Evolutionary conservation across 495 filamentous ascomycete genomes (phyloP), one percentile per base, ranked within the genome.

Genomic region (Penicillium samsonianum): DNA sequence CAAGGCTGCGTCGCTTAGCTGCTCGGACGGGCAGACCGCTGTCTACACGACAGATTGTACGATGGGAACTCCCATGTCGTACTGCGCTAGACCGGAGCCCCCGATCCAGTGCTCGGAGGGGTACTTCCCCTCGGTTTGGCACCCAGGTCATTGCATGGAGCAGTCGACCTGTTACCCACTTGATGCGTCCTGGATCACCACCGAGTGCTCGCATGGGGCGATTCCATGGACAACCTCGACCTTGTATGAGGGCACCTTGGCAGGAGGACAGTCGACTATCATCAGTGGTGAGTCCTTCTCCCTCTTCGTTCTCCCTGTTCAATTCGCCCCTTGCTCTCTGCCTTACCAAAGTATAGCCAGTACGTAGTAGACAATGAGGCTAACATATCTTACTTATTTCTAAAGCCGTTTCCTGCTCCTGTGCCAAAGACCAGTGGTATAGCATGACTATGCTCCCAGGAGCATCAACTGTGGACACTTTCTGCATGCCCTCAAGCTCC

Each of bases 1-100:
- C 8, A 47, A 46, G 33, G 12, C 43, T n/a, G 44, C 50, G 16
- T 31, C 47, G 5, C 62, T 71, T 3, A 50, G 30, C 14, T 71
- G 68, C 50, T 28, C 55, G 2, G 43, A 62, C 19, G 67, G 65
- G 5, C 63, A 67, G 19, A 67, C 65, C 3, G 25, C 67, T 17
- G 30, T 71, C 14, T 60, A 65, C 42, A 71, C 68, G 4, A 68
- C 60, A 0, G 68, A 69, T 19, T 71, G 68, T 38, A 69, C 68
- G 11, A 52, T 65, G 57, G 68, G 68, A 9, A 67, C 52, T 16
- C 45, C 67, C 10, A 40, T 61, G 1, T 64, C 62, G 0, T 71
- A 62, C 49, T 71, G 68, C 50, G 40, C 50, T 30, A 64, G 58
- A 5, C 50, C 45, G 3, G 30, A 44, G 16, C 48, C 62, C 12